Percentiles rank a stretch among this genome's conserved stretches.
Evolutionary conservation across 23 red algal genomes (phyloP).

Genomic region (Gracilaria domingensis): DNA sequence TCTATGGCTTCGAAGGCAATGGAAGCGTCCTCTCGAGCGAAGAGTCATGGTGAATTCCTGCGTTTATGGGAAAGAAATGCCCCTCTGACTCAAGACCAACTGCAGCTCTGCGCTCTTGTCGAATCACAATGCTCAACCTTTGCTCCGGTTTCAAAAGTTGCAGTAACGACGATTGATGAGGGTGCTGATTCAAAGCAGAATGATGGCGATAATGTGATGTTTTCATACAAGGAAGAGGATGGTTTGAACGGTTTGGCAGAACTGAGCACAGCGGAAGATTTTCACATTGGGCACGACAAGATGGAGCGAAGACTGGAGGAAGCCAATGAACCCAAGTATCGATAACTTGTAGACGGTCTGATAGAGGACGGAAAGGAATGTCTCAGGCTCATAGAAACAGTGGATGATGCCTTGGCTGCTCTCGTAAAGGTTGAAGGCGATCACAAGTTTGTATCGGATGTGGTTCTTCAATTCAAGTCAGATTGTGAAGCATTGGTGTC

Average conservation of each 20-base stretch:
- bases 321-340: constrained; percentile 79
- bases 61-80: constrained; percentile 77
- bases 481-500: constrained; percentile 79
- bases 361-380: constrained; percentile 32
- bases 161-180: neutral
- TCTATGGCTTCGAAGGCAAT: constrained; percentile 11
- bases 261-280: constrained; percentile 63
- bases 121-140: constrained; percentile 34
- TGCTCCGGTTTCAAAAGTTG: neutral
- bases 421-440: constrained; percentile 43
- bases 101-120: constrained; percentile 45
- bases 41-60: constrained; percentile 78
- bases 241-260: constrained; percentile 52
- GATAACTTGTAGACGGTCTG: constrained; percentile 34
- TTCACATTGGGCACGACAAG: constrained; percentile 56
- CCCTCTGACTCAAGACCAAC: constrained; percentile 63
- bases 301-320: constrained; percentile 73
- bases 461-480: constrained; percentile 44
- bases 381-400: neutral
- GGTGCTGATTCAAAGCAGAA: neutral
- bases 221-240: constrained; percentile 46
- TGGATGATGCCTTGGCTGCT: constrained; percentile 24
- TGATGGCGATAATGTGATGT: neutral
- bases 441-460: constrained; percentile 24
- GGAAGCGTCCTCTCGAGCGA: constrained; percentile 33